phyloP scores from a whole-genome alignment of 179 eudicot genomes.

The Spinacia oleracea region DNA sequence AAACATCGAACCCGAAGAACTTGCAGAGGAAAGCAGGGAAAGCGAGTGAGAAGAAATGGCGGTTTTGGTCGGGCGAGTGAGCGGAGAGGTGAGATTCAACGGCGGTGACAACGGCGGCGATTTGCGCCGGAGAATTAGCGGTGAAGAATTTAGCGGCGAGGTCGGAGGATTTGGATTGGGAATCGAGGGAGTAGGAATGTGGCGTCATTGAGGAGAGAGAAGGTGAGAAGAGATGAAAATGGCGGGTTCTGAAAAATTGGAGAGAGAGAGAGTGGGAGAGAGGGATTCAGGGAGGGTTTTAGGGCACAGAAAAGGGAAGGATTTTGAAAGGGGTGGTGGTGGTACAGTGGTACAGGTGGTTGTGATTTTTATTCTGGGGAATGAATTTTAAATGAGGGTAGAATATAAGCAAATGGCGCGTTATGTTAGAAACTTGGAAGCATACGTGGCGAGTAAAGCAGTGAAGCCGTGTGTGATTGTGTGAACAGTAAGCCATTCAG shows the following conservation, averaged over 20 bases:
- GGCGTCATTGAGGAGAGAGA: conserved; percentile 43
- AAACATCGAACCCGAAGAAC: conserved; percentile 70
- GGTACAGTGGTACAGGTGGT: neutral
- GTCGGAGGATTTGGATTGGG: conserved; percentile 62
- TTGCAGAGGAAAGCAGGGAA: conserved; percentile 73
- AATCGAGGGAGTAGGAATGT: conserved; percentile 55
- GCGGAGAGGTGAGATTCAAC: conserved; percentile 55
- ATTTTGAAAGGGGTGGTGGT: neutral
- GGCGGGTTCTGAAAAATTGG: conserved; percentile 17
- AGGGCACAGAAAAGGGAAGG: conserved; percentile 14
- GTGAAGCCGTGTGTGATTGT: neutral
- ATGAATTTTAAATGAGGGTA: conserved; percentile 5
- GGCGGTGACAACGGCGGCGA: conserved; percentile 52
- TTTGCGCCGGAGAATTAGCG: conserved; percentile 54
- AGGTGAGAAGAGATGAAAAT: conserved; percentile 2
- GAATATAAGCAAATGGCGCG: conserved; percentile 22
- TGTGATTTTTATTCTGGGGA: neutral
- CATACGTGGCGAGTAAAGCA: neutral
- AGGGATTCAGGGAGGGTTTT: conserved; percentile 16
- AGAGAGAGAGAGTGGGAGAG: neutral
- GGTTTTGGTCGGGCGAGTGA: conserved; percentile 64
- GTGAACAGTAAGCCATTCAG: too few species aligned
- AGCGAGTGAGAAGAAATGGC: conserved; percentile 75
- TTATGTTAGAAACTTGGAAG: neutral
- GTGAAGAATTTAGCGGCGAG: conserved; percentile 57